Evolutionary conservation across 1,139 yeast species (phyloP).

Genomic region (Pichia terricola): DNA sequence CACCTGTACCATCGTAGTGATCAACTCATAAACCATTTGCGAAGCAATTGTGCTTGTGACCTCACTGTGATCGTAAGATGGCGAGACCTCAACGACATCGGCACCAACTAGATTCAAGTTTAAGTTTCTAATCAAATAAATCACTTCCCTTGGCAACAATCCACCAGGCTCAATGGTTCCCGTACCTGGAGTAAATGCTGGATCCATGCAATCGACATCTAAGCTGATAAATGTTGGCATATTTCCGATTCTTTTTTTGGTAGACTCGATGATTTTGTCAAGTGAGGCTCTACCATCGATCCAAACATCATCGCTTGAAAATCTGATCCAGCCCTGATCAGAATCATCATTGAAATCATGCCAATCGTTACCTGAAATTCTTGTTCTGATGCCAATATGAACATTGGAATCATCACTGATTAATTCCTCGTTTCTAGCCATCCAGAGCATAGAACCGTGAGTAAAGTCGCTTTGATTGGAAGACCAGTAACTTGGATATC

Average conservation of each 20-base stretch:
- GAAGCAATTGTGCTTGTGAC: slow-evolving; percentile 71
- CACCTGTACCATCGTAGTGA: slow-evolving; percentile 65
- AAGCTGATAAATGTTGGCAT: slow-evolving; percentile 64
- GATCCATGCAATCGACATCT: slow-evolving; percentile 75
- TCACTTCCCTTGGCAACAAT: slow-evolving; percentile 66
- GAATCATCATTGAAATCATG: slow-evolving; percentile 58
- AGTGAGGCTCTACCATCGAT: slow-evolving; percentile 50
- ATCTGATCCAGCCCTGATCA: slow-evolving; percentile 51
- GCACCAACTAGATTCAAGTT: slow-evolving; percentile 67
- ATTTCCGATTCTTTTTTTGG: slow-evolving; percentile 39
- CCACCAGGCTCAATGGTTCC: slow-evolving; percentile 84
- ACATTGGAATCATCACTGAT: slow-evolving; percentile 44
- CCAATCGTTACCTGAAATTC: slow-evolving; percentile 47
- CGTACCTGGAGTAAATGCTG: slow-evolving; percentile 73
- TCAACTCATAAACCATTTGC: slow-evolving; percentile 59
- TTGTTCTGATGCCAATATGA: slow-evolving; percentile 67
- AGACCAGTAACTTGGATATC: slow-evolving; percentile 62
- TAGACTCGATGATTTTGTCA: slow-evolving; percentile 40
- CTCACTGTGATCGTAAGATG: slow-evolving; percentile 64
- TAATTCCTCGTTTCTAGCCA: slow-evolving; percentile 60
- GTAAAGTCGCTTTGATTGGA: slow-evolving; percentile 55
- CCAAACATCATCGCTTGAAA: slow-evolving; percentile 66
- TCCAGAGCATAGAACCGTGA: slow-evolving; percentile 79
- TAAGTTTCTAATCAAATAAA: slow-evolving; percentile 49
- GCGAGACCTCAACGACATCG: slow-evolving; percentile 71